Percentiles rank a stretch among this genome's conserved stretches.
Conservation (phyloP, 225 moss, liverwort and hornwort genomes). For the Polytrichum formosum region DNA sequence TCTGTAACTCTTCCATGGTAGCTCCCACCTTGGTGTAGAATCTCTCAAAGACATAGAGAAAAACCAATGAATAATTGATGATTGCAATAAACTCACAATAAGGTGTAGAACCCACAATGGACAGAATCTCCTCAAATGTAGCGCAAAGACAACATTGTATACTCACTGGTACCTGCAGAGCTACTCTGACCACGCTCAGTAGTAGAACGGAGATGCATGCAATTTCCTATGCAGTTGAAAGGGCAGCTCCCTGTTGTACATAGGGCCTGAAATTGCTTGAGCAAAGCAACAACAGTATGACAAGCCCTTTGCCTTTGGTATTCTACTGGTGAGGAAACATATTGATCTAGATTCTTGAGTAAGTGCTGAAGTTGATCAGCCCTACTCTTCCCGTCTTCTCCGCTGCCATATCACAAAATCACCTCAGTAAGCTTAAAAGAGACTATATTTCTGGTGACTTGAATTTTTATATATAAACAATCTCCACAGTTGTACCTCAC, state of each 20-base stretch:
- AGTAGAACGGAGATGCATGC: slow-evolving; percentile 91
- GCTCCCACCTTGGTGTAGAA: too few species aligned
- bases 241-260: slow-evolving; percentile 88
- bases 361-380: slow-evolving; percentile 98
- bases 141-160: neutral
- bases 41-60: too few species aligned
- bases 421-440: too few species aligned
- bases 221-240: slow-evolving; percentile 75
- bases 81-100: too few species aligned
- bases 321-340: slow-evolving; percentile 73
- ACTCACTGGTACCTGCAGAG: slow-evolving; percentile 58
- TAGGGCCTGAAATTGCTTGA: slow-evolving; percentile 90
- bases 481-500: neutral
- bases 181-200: slow-evolving; percentile 86
- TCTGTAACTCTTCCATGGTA: too few species aligned
- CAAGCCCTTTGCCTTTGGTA: slow-evolving; percentile 79
- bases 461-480: neutral
- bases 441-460: too few species aligned
- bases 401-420: slow-evolving; percentile 52
- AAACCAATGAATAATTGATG: too few species aligned
- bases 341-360: slow-evolving; percentile 88
- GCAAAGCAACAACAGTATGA: slow-evolving; percentile 66
- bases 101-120: too few species aligned
- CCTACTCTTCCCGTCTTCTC: slow-evolving; percentile 98
- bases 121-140: too few species aligned